Base-by-base conservation (phyloP, 768 basidiomycete species). In the Lactarius pseudohatsudake region DNA sequence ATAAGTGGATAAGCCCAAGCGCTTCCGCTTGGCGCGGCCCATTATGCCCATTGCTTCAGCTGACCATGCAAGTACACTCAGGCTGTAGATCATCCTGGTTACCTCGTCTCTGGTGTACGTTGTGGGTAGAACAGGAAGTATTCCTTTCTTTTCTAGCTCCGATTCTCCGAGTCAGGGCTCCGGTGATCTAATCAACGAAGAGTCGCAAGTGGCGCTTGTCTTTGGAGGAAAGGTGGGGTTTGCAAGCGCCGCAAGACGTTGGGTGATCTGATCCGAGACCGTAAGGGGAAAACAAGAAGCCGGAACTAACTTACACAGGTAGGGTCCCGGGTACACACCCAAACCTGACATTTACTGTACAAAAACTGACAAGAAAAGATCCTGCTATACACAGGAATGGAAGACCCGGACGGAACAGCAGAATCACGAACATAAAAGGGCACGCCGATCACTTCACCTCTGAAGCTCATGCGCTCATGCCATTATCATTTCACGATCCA, bases 1-100 rank as follows among this genome's bases (percentile, higher is more conserved):
- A 50, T 53, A 53, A 53, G 50, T 10, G 11, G 47, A 50, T 50
- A 50, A 50, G 47, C 47, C 50, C 50, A 53, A 53, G 50, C 50
- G 26, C 26, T 15, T 8, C 26, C 22, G 2, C 11, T 26, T n/a
- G n/a, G 26, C 15, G 50, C 22, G 22, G 50, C 50, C 26, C 5
- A n/a, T n/a, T 50, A 50, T 22, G 22, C 47, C 22, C 50, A 53
- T 26, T 15, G 50, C 22, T 13, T n/a, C 18, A 6, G 20, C 9
- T 47, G 45, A 22, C 45, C n/a, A 4, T 50, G 11, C 26, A 22
- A 50, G 11, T 50, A 50, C n/a, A n/a, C 5, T 34, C 34, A 9
- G 34, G 34, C 9, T 53, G 26, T 10, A 47, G n/a, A 50, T 26
- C n/a, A 10, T 53, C n/a, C 3, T 50, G 10, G 10, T 4, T 6